Base-by-base conservation (phyloP, 441 rosid species). In the Biscutella laevigata region DNA sequence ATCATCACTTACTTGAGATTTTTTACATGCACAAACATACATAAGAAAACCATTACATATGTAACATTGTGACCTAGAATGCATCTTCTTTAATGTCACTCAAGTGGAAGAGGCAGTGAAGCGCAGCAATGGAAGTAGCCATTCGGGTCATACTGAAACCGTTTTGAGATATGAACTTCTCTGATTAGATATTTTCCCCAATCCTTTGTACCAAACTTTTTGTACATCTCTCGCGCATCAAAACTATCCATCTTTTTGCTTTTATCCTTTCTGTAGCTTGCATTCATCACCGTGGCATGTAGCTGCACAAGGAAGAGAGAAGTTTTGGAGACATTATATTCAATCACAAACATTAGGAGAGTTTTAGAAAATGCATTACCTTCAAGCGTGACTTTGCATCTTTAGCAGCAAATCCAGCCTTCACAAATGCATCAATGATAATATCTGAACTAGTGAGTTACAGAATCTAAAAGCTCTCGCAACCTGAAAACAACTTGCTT, bases 151-250 rank as follows among this genome's bases (percentile, higher is more conserved):
- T 54, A 88, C 51, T 25, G 47, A 39, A 62, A 81, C 19, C 89
- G 72, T 44, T 88, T 82, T 2, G 97, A 92, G 67, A 92, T 84
- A 67, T 92, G 97, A 77, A 90, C 97, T 74, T 92, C 99, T 1
- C 68, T 67, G 54, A 92, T 78, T 38, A 66, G 75, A 77, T 92
- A 88, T 34, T 71, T 73, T 19, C 96, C 98, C 94, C 96, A 88
- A 11, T 78, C 81, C 63, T 75, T 69, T 0, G 74, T 59, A 63
- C 84, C 86, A 64, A 72, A 88, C 59, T 54, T 77, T 61, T 66
- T 60, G 73, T 69, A 80, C 39, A 86, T 82, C 67, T 71, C 79
- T 37, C 81, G 46, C 0, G 89, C 97, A 40, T 92, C 86, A 36
- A 92, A 85, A 13, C 71, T 67, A 68, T 29, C 53, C 20, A 22